These are phyloP conservation scores for Basidiobolus meristosporus DNA, from an alignment of 371 early-diverging fungal species.

Conservation along the genomic window DNA sequence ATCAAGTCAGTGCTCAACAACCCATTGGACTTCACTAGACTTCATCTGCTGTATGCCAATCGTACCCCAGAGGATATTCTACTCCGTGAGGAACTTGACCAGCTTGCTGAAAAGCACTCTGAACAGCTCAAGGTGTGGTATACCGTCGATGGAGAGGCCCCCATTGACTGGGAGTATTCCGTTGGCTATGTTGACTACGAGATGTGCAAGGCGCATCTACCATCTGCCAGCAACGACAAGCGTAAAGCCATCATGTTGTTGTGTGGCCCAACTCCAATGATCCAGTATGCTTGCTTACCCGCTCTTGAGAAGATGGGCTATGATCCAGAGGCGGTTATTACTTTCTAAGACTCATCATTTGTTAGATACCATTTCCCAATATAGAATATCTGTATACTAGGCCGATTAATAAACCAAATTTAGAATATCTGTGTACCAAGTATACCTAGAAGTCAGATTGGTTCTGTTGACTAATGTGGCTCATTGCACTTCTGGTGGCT, in stretches of 20 bases:
- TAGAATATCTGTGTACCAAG: too few species aligned
- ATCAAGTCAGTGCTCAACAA: constrained; percentile 13
- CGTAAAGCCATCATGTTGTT: constrained; percentile 11
- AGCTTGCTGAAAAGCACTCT: constrained; percentile 4
- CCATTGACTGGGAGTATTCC: constrained; percentile 13
- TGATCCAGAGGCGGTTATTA: too few species aligned
- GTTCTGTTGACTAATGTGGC: too few species aligned
- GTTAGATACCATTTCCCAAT: too few species aligned
- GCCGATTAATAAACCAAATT: too few species aligned
- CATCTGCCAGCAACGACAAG: not conserved
- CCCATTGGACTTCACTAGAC: constrained; percentile 8
- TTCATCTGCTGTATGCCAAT: constrained; percentile 23
- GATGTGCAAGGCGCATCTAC: constrained; percentile 6
- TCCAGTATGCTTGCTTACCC: constrained; percentile 3
- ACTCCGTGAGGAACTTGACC: constrained; percentile 15
- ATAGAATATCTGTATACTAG: too few species aligned
- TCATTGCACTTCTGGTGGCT: too few species aligned
- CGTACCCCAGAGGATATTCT: constrained; percentile 20
- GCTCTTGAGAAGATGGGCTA: not conserved
- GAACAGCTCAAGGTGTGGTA: constrained; percentile 15
- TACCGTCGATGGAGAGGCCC: constrained; percentile 10
- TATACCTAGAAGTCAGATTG: too few species aligned
- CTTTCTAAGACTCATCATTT: too few species aligned
- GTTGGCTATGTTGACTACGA: constrained; percentile 9
- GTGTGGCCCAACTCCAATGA: constrained; percentile 27